Evolutionary conservation across 1,284 basidiomycete genomes (phyloP), one percentile per base, ranked within the genome.

Genomic region (Cutaneotrichosporon cavernicola): DNA sequence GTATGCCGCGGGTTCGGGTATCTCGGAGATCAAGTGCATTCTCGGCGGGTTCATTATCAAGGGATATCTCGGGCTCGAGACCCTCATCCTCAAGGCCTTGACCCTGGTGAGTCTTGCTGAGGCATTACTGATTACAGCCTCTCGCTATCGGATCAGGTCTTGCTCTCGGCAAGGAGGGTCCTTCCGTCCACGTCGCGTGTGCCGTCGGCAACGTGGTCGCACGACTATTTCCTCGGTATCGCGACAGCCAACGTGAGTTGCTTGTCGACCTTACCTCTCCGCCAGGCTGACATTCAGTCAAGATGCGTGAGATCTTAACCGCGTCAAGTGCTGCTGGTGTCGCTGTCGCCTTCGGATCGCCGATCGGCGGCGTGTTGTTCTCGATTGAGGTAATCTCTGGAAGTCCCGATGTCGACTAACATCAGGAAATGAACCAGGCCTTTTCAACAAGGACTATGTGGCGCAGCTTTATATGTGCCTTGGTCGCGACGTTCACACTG

Each of bases 391-490:
- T 83, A 57, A 43, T 78, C 66, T 16, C 60, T 58, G 66, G 18
- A 13, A 56, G 13, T 9, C 32, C 1, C 7, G 22, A 4, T 38
- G 32, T 4, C 34, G 34, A 22, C 51, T 59, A 40, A 59, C 56
- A n/a, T 16, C 72, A 95, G 91, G 95, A 97, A 87, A 97, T 99
- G 96, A 96, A 92, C 74, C 90, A 93, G 77, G 90, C 89, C 43
- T 98, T 97, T 79, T 96, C 91, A 56, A 95, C 96, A 77, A 90
- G 92, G 76, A 98, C 96, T 2, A 97, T 99, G 93, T 99, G 95
- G 95, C 84, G 90, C 70, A 94, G 91, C 73, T 98, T 99, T 79
- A 89, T 99, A 73, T 99, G 97, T 79, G 97, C 97, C 14, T 83
- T 99, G 60, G 90, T 97, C 30, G 96, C 97, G 4, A 98, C 96